Evolutionary conservation across 2,329 filamentous ascomycete species (phyloP).

Genomic region (Sporothrix pseudoabietina): DNA sequence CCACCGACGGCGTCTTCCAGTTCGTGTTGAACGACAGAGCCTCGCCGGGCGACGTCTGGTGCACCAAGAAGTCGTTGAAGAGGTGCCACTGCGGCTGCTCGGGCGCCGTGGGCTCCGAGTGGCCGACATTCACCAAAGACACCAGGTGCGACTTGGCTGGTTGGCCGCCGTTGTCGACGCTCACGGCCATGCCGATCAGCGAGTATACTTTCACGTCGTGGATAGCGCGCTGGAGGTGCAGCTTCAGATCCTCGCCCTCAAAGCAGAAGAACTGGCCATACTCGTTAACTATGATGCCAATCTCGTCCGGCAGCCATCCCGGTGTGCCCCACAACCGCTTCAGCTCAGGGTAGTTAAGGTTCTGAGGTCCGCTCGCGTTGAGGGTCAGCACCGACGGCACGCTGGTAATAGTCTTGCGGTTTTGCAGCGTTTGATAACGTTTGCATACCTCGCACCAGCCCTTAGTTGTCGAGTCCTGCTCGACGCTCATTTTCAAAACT

Average conservation of each 20-base stretch:
- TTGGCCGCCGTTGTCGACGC: conserved; percentile 82
- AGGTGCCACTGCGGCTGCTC: conserved; percentile 81
- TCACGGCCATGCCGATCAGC: conserved; percentile 82
- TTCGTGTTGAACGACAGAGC: conserved; percentile 84
- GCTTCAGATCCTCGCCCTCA: conserved; percentile 83
- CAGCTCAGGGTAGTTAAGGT: conserved; percentile 68
- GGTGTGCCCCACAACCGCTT: conserved; percentile 84
- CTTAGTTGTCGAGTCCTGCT: conserved; percentile 82
- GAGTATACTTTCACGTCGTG: conserved; percentile 89
- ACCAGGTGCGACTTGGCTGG: conserved; percentile 84
- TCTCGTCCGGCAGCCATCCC: conserved; percentile 90
- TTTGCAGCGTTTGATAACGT: conserved; percentile 84
- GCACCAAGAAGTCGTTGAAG: conserved; percentile 96
- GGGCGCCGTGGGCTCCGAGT: conserved; percentile 62
- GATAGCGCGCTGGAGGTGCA: conserved; percentile 75
- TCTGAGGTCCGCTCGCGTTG: conserved; percentile 63
- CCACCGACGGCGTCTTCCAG: conserved; percentile 90
- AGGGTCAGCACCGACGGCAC: conserved; percentile 86
- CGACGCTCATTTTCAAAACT: conserved; percentile 88
- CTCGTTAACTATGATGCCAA: conserved; percentile 85
- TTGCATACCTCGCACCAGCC: conserved; percentile 94
- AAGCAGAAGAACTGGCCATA: conserved; percentile 88
- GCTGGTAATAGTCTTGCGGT: conserved; percentile 78
- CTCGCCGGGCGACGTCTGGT: conserved; percentile 71
- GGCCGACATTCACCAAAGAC: conserved; percentile 80